These are phyloP conservation scores for Crithidia sp. DNA, from an alignment of 208 protist genomes.

Conservation along the genomic window DNA sequence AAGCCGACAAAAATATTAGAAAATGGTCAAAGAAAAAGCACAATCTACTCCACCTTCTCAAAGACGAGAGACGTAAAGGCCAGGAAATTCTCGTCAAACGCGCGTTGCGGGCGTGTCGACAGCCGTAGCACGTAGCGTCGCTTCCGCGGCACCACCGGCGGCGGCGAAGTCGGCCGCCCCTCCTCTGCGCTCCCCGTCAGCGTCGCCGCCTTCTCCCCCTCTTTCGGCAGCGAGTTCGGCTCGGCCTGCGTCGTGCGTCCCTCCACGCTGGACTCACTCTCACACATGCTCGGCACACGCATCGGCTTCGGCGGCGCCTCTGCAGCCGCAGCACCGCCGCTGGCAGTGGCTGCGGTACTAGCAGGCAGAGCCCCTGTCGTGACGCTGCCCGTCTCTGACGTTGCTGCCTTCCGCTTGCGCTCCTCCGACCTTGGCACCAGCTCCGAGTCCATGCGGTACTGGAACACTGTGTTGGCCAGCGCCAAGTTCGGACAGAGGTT, in stretches of 20 bases:
- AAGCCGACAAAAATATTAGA: constrained; percentile 15
- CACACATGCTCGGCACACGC: constrained; percentile 13
- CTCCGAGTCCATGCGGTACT: constrained; percentile 34
- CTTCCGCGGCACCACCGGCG: neutral
- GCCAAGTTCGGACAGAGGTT: constrained; percentile 41
- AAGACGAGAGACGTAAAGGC: constrained; percentile 36
- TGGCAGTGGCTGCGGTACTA: neutral
- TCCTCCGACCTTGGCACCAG: neutral
- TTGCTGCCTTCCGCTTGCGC: neutral
- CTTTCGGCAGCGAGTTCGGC: neutral
- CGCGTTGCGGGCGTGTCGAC: constrained; percentile 32
- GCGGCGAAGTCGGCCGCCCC: neutral
- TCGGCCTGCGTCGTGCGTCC: constrained; percentile 9
- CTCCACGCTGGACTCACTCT: constrained; percentile 23
- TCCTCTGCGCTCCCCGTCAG: neutral
- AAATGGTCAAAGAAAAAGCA: neutral
- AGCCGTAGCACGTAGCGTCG: constrained; percentile 26
- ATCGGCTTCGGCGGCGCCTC: constrained; percentile 17
- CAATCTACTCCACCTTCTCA: constrained; percentile 22
- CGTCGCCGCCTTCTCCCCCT: neutral
- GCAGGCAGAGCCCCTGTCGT: neutral
- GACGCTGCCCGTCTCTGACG: neutral
- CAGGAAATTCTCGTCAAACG: constrained; percentile 29
- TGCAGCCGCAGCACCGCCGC: no score
- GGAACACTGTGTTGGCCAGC: constrained; percentile 22